Percentiles rank a stretch among this genome's conserved stretches.
Conservation (phyloP, 352 stramenopile genomes). For the Globisporangium rhizosaccharum region DNA sequence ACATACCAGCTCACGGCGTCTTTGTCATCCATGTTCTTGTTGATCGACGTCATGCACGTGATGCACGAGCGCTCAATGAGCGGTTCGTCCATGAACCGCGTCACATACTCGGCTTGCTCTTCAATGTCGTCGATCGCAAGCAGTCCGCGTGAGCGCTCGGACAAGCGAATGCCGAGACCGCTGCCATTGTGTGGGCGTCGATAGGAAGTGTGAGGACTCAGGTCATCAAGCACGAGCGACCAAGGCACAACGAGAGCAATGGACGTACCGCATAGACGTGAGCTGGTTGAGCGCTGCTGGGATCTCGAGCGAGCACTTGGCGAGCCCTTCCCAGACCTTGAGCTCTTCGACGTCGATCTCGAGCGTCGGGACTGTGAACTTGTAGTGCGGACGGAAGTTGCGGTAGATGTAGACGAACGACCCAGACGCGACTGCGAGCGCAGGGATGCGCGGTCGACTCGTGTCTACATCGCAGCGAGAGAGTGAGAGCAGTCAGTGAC, state of each 20-base stretch:
- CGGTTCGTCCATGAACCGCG: conserved; percentile 72
- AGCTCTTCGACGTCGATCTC: conserved; percentile 66
- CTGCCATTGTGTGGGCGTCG: conserved; percentile 14
- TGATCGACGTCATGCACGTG: conserved; percentile 87
- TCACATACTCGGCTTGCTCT: conserved; percentile 78
- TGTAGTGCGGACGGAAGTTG: conserved; percentile 89
- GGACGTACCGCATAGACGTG: conserved; percentile 40
- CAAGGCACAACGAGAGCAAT: not conserved
- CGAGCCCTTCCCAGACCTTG: conserved; percentile 64
- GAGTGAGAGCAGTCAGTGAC: not conserved
- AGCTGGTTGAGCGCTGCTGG: conserved; percentile 58
- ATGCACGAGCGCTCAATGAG: conserved; percentile 70
- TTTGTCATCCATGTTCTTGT: conserved; percentile 85
- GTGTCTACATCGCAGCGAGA: conserved; percentile 26
- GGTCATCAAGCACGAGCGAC: not conserved
- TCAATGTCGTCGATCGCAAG: conserved; percentile 80
- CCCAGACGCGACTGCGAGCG: conserved; percentile 80
- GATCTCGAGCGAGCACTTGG: conserved; percentile 70
- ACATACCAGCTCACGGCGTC: conserved; percentile 68
- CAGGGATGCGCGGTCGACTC: conserved; percentile 63
- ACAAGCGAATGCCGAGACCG: conserved; percentile 57
- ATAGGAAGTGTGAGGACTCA: not conserved
- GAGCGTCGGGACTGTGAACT: conserved; percentile 82
- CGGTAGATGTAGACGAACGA: conserved; percentile 90
- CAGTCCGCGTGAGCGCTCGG: conserved; percentile 60